Base-by-base conservation (phyloP, 2,329 filamentous ascomycete species). In the Blastomyces gilchristii region DNA sequence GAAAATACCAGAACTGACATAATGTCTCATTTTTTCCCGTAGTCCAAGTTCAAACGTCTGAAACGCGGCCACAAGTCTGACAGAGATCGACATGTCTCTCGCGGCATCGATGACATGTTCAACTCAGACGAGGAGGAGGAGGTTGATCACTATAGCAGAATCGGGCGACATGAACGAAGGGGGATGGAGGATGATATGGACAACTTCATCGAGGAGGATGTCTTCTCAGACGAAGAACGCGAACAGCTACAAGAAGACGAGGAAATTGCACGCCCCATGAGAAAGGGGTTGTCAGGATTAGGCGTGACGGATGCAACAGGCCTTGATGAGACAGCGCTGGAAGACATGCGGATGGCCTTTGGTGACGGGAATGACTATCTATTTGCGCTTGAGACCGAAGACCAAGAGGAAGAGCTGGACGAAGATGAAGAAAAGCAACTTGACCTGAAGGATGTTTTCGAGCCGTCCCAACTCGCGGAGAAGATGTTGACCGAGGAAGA, bases 171-270 rank as follows among this genome's bases (percentile, higher is more conserved):
- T 25, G 77, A 80, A 64, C 83, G 84, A 65, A 83, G 88, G 64
- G 81, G 81, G 45, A 80, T 84, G 65, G 84, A 84, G 57, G 89
- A 95, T 74, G 91, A 96, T 71, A 90, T 96, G 74, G 91, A 91
- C 65, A 92, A 93, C 73, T 99, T 99, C 76, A 99, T 99, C 71
- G 93, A 97, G 73, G 91, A 97, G 70, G 94, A 97, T 70, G 92
- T 91, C 65, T 90, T 91, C 59, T 90, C 91, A 59, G 91, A 96
- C 68, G 91, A 95, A 65, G 89, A 90, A 69, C 82, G 85, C 22
- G 85, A 88, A 63, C 85, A 85, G 64, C 85, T 91, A 68, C 84
- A 87, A 66, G 92, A 96, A 73, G 92, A 97, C 72, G 83, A 89
- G 69, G 92, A 97, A 73, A 90, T 97, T 65, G 90, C 91, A 62